phyloP scores from a whole-genome alignment of 257 asterid species.

The Solanum raphanifolium region DNA sequence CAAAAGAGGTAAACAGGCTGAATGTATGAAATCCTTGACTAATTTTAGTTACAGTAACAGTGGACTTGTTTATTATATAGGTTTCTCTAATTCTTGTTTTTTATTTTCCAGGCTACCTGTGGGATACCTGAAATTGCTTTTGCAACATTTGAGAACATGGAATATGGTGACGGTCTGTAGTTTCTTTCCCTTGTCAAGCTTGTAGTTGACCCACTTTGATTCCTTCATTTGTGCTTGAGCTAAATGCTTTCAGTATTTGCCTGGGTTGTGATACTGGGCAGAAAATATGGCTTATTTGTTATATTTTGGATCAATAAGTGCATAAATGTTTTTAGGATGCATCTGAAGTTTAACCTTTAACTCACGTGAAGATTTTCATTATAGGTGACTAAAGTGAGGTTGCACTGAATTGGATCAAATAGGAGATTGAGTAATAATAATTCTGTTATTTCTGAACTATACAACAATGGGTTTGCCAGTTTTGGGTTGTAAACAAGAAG shows the following conservation, averaged over 20 bases:
- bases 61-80: neutral
- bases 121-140: constrained; percentile 94
- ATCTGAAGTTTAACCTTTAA: neutral
- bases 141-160: constrained; percentile 96
- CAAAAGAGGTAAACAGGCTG: neutral
- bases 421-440: neutral
- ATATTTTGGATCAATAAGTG: neutral
- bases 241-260: neutral
- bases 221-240: neutral
- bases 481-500: neutral
- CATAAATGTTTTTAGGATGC: neutral
- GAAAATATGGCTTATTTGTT: neutral
- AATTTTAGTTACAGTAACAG: neutral
- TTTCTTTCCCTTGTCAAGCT: constrained; percentile 10
- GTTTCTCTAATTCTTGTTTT: neutral
- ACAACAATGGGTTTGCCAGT: neutral
- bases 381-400: neutral
- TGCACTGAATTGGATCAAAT: neutral
- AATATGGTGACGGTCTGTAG: constrained; percentile 83
- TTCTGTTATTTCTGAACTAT: neutral
- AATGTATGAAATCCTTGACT: neutral
- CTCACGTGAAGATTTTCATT: neutral
- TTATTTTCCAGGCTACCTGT: constrained; percentile 69
- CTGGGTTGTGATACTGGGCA: neutral
- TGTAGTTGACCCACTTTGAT: neutral